phyloP scores from a whole-genome alignment of 1,139 yeast genomes.

The Kodamaea fungicola region DNA sequence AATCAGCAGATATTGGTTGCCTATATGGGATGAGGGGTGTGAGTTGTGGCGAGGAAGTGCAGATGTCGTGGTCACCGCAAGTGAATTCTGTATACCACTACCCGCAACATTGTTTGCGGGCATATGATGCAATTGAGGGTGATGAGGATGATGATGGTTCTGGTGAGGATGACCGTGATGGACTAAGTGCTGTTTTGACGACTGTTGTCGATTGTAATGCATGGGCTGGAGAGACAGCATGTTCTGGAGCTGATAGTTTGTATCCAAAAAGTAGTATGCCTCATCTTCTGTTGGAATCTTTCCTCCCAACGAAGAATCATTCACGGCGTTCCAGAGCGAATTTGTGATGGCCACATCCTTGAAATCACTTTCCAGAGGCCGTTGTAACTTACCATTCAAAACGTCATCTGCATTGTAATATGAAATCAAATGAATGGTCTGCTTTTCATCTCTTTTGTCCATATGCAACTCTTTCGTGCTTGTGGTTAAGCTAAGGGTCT shows the following conservation, averaged over 20 bases:
- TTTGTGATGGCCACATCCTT: constrained; percentile 51
- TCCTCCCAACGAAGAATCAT: constrained; percentile 60
- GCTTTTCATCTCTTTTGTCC: constrained; percentile 27
- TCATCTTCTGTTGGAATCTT: constrained; percentile 51
- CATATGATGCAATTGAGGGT: constrained; percentile 1
- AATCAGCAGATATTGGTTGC: constrained; percentile 9
- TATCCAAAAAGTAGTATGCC: constrained; percentile 49
- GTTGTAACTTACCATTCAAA: constrained; percentile 46
- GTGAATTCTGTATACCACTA: neutral
- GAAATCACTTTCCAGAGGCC: constrained; percentile 59
- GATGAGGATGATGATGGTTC: neutral
- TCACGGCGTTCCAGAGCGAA: constrained; percentile 58
- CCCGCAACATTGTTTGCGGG: neutral
- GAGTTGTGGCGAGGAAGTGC: constrained; percentile 11
- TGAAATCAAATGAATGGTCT: constrained; percentile 71
- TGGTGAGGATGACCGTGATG: constrained; percentile 10
- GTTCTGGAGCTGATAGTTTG: constrained; percentile 42
- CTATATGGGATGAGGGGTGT: constrained; percentile 12
- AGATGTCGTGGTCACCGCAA: neutral
- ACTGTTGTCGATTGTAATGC: constrained; percentile 8
- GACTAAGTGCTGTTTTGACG: constrained; percentile 9
- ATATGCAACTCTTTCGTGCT: constrained; percentile 33
- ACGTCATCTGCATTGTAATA: constrained; percentile 80
- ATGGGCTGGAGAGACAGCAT: constrained; percentile 27
- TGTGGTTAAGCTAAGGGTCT: constrained; percentile 66